Base-by-base conservation (phyloP, 441 rosid genomes). In the Monsonia emarginata region DNA sequence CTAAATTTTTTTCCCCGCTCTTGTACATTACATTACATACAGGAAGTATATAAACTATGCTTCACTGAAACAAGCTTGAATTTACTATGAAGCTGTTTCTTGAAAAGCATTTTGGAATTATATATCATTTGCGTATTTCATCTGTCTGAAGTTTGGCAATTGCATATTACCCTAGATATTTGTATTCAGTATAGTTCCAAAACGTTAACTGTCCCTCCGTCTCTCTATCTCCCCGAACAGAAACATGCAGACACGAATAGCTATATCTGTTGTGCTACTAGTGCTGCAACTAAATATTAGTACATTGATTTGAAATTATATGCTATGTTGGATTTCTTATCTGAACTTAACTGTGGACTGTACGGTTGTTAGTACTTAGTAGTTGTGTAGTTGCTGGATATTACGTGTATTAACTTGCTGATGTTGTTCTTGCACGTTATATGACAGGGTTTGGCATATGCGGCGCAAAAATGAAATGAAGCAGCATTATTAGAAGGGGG, bases 381-480 rank as follows among this genome's bases (percentile, higher is more conserved):
- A n/a, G n/a, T n/a, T n/a, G n/a, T n/a, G n/a, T n/a, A n/a, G n/a
- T n/a, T n/a, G n/a, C n/a, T n/a, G n/a, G n/a, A n/a, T n/a, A n/a
- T n/a, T n/a, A n/a, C n/a, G 2, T 6, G 13, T 36, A 36, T 1
- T 36, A 40, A 40, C 18, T 40, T 40, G 48, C 13, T 40, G 54
- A 0, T 32, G 10, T 52, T 65, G 19, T 30, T 9, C 25, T 54
- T 36, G 19, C 34, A 50, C 22, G 57, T 61, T 50, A 46, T 59
- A 71, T 72, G 70, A 72, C 14, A 16, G 7, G 28, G 70, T 22
- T 10, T 38, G 30, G n/a, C 63, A 40, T 30, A 56, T 77, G 54
- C 70, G 71, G 46, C 79, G 88, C 96, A 88, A 84, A 94, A 80
- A 54, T 86, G 75, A 31, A 80, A 67, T 18, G 90, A 82, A 56